A percentile compares a stretch with the other conserved stretches of the same genome.
Evolutionary conservation across 805 yeast genomes (phyloP).

Genomic region (Alloascoidea hylecoeti): DNA sequence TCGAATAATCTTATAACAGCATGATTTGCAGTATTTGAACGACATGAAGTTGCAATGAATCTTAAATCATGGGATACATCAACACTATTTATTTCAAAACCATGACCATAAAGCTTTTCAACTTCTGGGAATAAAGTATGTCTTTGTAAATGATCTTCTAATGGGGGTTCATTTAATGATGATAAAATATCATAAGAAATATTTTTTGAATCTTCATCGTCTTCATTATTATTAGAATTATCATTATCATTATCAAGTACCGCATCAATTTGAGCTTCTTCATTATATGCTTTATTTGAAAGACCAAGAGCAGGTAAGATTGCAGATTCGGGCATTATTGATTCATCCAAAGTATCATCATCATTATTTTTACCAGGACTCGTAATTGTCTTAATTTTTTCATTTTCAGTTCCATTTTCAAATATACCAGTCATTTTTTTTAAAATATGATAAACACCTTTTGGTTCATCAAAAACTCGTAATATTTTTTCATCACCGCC

Average conservation of each 20-base stretch:
- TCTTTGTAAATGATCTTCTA: conserved; percentile 85
- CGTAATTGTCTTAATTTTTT: conserved; percentile 4
- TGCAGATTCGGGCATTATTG: conserved; percentile 72
- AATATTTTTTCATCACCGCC: conserved; percentile 94
- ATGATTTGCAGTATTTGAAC: conserved; percentile 71
- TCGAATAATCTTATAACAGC: conserved; percentile 75
- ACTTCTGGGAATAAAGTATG: conserved; percentile 90
- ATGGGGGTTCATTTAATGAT: conserved; percentile 46
- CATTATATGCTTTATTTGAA: conserved; percentile 73
- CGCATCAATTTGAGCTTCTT: conserved; percentile 27
- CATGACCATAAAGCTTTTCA: conserved; percentile 94
- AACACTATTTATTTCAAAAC: conserved; percentile 78
- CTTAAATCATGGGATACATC: conserved; percentile 52
- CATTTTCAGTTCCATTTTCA: conserved; percentile 1
- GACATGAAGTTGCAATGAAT: conserved; percentile 80
- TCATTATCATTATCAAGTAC: conserved; percentile 25
- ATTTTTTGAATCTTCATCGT: conserved; percentile 13
- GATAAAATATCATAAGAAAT: conserved; percentile 8
- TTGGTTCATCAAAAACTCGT: conserved; percentile 82
- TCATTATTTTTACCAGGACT: conserved; percentile 11
- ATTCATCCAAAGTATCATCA: conserved; percentile 8
- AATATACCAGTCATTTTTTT: conserved; percentile 34
- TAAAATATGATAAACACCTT: conserved; percentile 54
- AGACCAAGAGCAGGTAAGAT: conserved; percentile 87
- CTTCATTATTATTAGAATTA: conserved; percentile 22